Evolutionary conservation across 2,329 filamentous ascomycete species (phyloP).

Genomic region (Chaetomium globosum): DNA sequence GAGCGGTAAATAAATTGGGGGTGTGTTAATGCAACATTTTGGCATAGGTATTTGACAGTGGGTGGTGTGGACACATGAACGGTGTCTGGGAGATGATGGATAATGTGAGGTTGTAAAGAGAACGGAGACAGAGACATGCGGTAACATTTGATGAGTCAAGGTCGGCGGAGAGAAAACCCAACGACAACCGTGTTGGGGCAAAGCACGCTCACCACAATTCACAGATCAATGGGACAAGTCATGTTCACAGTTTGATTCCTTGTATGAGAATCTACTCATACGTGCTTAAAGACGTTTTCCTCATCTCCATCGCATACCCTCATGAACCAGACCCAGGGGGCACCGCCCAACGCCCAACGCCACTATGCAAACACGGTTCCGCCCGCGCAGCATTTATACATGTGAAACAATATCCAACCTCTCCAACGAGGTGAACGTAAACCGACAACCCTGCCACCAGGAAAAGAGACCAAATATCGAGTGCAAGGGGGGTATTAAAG

Average conservation of each 20-base stretch:
- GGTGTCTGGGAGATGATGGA: neutral
- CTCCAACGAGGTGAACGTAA: conserved; percentile 19
- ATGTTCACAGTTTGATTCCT: conserved; percentile 27
- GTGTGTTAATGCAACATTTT: neutral
- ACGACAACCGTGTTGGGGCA: neutral
- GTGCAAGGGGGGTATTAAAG: conserved; percentile 37
- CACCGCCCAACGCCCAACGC: conserved; percentile 24
- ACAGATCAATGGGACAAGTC: neutral
- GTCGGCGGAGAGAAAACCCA: no score
- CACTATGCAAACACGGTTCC: conserved; percentile 18
- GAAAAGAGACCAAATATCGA: conserved; percentile 23
- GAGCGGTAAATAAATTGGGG: neutral
- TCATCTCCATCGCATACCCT: conserved; percentile 17
- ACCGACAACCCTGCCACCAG: conserved; percentile 18
- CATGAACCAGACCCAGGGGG: conserved; percentile 8
- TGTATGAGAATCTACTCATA: conserved; percentile 34
- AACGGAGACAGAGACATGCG: neutral
- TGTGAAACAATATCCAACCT: conserved; percentile 30
- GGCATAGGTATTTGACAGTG: neutral
- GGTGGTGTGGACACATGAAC: neutral
- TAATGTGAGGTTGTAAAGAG: neutral
- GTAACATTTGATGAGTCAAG: no score
- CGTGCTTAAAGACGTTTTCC: conserved; percentile 25
- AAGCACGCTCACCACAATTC: conserved; percentile 1
- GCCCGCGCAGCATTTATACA: conserved; percentile 28